Evolutionary conservation across 1,284 basidiomycete genomes (phyloP).

Genomic region (Boletus subluridellus): DNA sequence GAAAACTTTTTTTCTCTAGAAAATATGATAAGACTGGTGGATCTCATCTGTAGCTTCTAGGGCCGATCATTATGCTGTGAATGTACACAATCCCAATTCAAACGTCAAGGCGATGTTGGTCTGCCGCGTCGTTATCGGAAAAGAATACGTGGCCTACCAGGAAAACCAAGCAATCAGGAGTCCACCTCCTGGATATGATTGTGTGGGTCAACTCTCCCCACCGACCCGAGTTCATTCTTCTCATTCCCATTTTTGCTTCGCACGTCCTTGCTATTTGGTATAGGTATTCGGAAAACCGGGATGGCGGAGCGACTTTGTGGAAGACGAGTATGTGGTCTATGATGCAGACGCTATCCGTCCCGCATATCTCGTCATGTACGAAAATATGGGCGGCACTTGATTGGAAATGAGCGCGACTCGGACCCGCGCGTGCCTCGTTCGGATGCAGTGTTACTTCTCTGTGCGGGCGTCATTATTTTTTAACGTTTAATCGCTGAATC

Average conservation of each 20-base stretch:
- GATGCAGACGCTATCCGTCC: constrained; percentile 24
- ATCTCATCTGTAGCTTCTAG: constrained; percentile 11
- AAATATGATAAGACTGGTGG: neutral
- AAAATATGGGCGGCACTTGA: constrained; percentile 3
- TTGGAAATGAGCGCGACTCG: neutral
- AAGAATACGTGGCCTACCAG: neutral
- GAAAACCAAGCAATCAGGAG: constrained; percentile 16
- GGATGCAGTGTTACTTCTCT: neutral
- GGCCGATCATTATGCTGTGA: constrained; percentile 19
- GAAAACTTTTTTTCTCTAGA: neutral
- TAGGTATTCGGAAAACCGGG: constrained; percentile 22
- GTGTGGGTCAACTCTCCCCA: constrained; percentile 12
- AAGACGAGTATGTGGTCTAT: constrained; percentile 30
- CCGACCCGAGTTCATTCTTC: neutral
- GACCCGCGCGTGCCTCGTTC: neutral
- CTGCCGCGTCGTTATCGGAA: constrained; percentile 27
- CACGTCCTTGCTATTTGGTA: neutral
- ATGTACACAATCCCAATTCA: constrained; percentile 10
- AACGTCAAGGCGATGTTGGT: constrained; percentile 24
- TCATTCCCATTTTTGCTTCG: neutral
- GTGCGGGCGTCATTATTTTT: neutral
- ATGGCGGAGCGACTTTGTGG: constrained; percentile 7
- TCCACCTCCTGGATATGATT: constrained; percentile 22
- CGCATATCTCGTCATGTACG: constrained; percentile 29
- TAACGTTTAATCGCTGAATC: neutral